Evolutionary conservation across 2,329 filamentous ascomycete species (phyloP).

Genomic region (Penicillium olsonii): DNA sequence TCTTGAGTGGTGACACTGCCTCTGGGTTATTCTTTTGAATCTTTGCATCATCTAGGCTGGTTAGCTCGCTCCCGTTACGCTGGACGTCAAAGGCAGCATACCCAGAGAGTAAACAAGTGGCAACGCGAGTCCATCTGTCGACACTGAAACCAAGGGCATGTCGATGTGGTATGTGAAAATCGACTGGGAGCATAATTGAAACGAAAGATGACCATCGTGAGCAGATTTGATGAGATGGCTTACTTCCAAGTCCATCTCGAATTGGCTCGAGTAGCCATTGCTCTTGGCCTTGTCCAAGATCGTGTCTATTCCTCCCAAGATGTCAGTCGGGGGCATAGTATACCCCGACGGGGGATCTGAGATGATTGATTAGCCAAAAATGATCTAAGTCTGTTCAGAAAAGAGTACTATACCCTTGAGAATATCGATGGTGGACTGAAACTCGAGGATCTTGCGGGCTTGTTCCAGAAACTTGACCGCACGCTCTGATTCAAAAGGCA

Average conservation of each 20-base stretch:
- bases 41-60: constrained; percentile 18
- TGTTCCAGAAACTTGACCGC: constrained; percentile 27
- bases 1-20: constrained; percentile 51
- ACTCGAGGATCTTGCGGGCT: constrained; percentile 44
- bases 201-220: constrained; percentile 62
- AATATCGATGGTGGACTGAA: constrained; percentile 52
- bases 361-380: constrained; percentile 5
- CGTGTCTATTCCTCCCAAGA: constrained; percentile 48
- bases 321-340: constrained; percentile 51
- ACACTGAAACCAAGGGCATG: constrained; percentile 60
- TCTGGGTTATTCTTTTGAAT: constrained; percentile 21
- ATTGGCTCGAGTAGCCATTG: constrained; percentile 54
- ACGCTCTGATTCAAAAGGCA: constrained; percentile 30
- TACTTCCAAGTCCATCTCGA: constrained; percentile 58
- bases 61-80: not conserved
- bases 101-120: constrained; percentile 55
- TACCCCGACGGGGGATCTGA: constrained; percentile 54
- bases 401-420: constrained; percentile 38
- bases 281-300: constrained; percentile 48
- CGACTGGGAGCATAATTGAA: constrained; percentile 30
- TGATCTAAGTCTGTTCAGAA: too few species aligned
- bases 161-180: constrained; percentile 49
- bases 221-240: constrained; percentile 55
- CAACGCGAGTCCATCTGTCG: constrained; percentile 58
- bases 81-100: constrained; percentile 2